Percentiles rank a stretch among this genome's conserved stretches.
These are phyloP conservation scores for Mycosphaerella arachidis DNA, from an alignment of 2,329 filamentous ascomycete species.

Conservation along the genomic window DNA sequence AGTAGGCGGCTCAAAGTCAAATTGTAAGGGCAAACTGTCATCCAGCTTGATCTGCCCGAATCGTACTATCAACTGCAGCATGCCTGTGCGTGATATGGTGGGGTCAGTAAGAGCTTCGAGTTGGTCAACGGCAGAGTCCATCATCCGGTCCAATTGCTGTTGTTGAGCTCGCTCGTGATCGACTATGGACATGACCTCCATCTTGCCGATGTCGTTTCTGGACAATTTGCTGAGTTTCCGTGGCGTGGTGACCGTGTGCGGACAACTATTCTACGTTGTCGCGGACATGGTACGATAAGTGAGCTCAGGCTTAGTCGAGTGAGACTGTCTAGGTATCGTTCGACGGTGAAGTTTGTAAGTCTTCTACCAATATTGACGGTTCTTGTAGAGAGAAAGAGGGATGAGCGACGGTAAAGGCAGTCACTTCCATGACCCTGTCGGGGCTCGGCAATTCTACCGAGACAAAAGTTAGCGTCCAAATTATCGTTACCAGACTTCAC, in stretches of 20 bases:
- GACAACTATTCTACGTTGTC: background rate
- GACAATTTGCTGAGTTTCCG: slow-evolving; percentile 1
- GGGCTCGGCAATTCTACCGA: background rate
- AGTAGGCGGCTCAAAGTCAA: slow-evolving; percentile 18
- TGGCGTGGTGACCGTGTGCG: slow-evolving; percentile 2
- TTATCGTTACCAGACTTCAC: background rate
- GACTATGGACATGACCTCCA: slow-evolving; percentile 15
- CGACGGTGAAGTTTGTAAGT: background rate
- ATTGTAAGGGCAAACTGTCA: background rate
- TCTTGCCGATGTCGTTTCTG: background rate
- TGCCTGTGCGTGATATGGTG: slow-evolving; percentile 1
- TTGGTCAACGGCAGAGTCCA: slow-evolving; percentile 18
- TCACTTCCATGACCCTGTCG: background rate
- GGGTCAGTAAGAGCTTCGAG: slow-evolving; percentile 15
- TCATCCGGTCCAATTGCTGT: slow-evolving; percentile 7
- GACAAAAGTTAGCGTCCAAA: background rate
- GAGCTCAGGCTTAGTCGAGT: background rate
- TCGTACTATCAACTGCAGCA: slow-evolving; percentile 11
- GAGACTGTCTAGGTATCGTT: background rate
- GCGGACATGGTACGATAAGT: background rate
- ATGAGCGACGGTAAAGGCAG: background rate
- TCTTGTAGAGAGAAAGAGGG: background rate
- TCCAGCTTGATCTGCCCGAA: slow-evolving; percentile 14
- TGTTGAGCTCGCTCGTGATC: slow-evolving; percentile 15
- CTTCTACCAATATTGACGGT: background rate